Evolutionary conservation across 805 yeast genomes (phyloP), one percentile per base, ranked within the genome.

Genomic region (Candida nemodendra): DNA sequence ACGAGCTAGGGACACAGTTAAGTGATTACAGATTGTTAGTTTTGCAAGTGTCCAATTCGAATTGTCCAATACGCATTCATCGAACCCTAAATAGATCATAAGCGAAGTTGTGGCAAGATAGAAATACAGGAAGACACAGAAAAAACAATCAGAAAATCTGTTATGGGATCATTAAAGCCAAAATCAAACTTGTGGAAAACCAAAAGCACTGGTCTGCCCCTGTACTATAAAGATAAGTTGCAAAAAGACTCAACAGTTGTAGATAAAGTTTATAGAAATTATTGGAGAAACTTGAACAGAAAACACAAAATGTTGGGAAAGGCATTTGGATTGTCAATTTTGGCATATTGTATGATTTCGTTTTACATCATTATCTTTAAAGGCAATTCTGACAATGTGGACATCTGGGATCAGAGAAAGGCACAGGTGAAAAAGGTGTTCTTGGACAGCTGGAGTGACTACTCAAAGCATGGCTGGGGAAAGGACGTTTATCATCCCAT

Each of bases 401-500:
- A 45, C 5, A 30, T 53, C 16, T 80, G 87, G 87, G 42, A 52
- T 2, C 47, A 48, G 3, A 72, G 78, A 39, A 79, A 78, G 49
- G 60, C 65, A 11, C 74, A 74, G 47, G 90, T 89, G 21, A 79
- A 71, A 50, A 56, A 66, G n/a, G 87, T 78, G 4, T 85, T 90
- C 53, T 65, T 78, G 38, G 81, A 80, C 28, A 75, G 90, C 5
- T 90, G 96, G 95, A 66, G 67, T 18, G 83, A 81, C 36, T 90
- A 90, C 55, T 78, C 76, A 35, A 62, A 68, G 18, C 69, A 84
- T 53, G 96, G 84, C 0, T 87, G 95, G 90, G 96, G 96, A 6
- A 71, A 69, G 42, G 97, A 89, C 56, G 76, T 80, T 1, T 89
- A 83, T 53, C 68, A 70, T 27, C 96, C 96, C 0, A 54, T 84